Evolutionary conservation across 164 flowering plant species (phyloP), one percentile per base, ranked within the genome.

Genomic region (Nelumbo lutea): DNA sequence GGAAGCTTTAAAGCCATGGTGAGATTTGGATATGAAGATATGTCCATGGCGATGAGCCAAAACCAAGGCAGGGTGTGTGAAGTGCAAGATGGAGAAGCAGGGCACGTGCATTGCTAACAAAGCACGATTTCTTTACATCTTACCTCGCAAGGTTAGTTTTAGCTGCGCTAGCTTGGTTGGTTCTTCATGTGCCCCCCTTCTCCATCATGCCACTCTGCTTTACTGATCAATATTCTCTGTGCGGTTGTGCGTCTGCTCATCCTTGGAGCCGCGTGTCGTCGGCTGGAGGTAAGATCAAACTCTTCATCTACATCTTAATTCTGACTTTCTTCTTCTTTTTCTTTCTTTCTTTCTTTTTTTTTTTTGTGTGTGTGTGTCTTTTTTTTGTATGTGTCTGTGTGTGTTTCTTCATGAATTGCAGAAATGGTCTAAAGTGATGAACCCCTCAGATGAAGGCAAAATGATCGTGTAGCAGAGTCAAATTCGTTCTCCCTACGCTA

Each of bases 11-110:
- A 44, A 15, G 14, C 51, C 38, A 57, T n/a, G 38, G 60, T 57
- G 60, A 57, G 13, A 3, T 4, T 8, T 11, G 27, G 27, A 27
- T 27, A 27, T 27, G 27, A 27, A 27, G 27, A 27, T 27, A 27
- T 27, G 27, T 27, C 27, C 27, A 27, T 27, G 27, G 27, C 27
- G 27, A 27, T 27, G 27, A 27, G 27, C 27, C 27, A 27, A 27
- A 27, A 27, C 27, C 38, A 65, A 52, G 61, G 61, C 60, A 75
- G 79, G 89, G 83, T 73, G 87, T 63, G 85, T 68, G 96, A 40
- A 70, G 90, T 78, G 85, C 94, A 82, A 73, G 97, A 90, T 92
- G 97, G 97, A 90, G 96, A 92, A 90, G 97, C 93, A 86, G 96
- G 94, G 97, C 96, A 92, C 97, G 96, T 92, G 97, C 93, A 92